A percentile compares a stretch with the other conserved stretches of the same genome.
These are phyloP conservation scores for Gossypium turneri DNA, from an alignment of 345 rosid species.

Conservation along the genomic window DNA sequence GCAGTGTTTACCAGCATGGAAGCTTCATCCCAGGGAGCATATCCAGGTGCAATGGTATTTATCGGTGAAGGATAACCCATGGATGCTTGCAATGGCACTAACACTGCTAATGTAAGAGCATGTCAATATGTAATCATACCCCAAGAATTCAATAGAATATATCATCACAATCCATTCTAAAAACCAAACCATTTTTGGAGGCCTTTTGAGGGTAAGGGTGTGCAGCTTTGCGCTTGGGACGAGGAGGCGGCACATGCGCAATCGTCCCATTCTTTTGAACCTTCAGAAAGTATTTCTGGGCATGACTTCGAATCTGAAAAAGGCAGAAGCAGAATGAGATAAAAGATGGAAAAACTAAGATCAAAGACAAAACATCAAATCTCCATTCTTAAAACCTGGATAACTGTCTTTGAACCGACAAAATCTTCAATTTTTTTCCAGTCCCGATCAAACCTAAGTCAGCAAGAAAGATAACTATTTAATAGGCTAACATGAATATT, in stretches of 20 bases:
- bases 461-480: slow-evolving; percentile 18
- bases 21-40: slow-evolving; percentile 61
- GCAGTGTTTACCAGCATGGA: slow-evolving; percentile 46
- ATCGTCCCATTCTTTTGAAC: slow-evolving; percentile 88
- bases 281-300: slow-evolving; percentile 94
- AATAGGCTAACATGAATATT: background rate
- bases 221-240: slow-evolving; percentile 94
- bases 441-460: slow-evolving; percentile 88
- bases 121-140: slow-evolving; percentile 14
- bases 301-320: slow-evolving; percentile 88
- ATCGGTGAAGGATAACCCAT: slow-evolving; percentile 41
- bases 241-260: slow-evolving; percentile 96
- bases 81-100: slow-evolving; percentile 55
- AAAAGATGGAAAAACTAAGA: background rate
- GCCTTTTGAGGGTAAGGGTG: slow-evolving; percentile 98
- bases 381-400: slow-evolving; percentile 55
- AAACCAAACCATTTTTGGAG: slow-evolving; percentile 64
- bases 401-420: slow-evolving; percentile 96
- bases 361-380: background rate
- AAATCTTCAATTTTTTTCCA: slow-evolving; percentile 99
- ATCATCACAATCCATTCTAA: background rate
- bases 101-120: slow-evolving; percentile 36
- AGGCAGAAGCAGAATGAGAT: slow-evolving; percentile 7
- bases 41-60: slow-evolving; percentile 44
- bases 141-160: slow-evolving; percentile 4